These are phyloP conservation scores for Amanita muscaria DNA, from an alignment of 768 basidiomycete species.

Conservation along the genomic window DNA sequence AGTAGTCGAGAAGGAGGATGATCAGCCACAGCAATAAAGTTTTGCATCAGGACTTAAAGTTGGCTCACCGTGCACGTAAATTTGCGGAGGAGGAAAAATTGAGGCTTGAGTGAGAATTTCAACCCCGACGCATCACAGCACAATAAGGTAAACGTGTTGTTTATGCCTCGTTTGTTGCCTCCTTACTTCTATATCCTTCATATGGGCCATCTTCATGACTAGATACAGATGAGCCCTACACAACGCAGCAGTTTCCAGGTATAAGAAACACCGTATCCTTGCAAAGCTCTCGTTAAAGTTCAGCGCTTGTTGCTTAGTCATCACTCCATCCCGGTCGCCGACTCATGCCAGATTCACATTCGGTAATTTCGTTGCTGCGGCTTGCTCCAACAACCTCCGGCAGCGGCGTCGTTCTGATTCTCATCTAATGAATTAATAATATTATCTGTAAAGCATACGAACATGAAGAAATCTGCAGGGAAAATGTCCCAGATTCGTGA, in stretches of 20 bases:
- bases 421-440: too few relatives aligned
- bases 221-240: not conserved
- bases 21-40: slow-evolving; percentile 47
- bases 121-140: slow-evolving; percentile 27
- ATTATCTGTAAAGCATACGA: too few relatives aligned
- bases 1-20: slow-evolving; percentile 18
- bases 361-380: too few relatives aligned
- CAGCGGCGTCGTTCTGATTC: too few relatives aligned
- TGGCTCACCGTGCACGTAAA: slow-evolving; percentile 61
- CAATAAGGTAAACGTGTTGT: slow-evolving; percentile 19
- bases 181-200: not conserved
- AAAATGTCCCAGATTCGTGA: too few relatives aligned
- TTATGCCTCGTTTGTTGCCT: slow-evolving; percentile 15
- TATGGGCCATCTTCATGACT: not conserved
- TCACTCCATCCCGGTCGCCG: not conserved
- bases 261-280: too few relatives aligned
- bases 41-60: slow-evolving; percentile 51
- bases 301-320: slow-evolving; percentile 7
- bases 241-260: too few relatives aligned
- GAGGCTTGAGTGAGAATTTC: slow-evolving; percentile 28
- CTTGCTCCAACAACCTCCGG: too few relatives aligned
- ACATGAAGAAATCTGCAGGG: too few relatives aligned
- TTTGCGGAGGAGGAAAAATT: slow-evolving; percentile 51
- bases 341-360: not conserved
- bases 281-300: slow-evolving; percentile 7